phyloP scores from a whole-genome alignment of 257 asterid species.

The Ilex aquifolium region DNA sequence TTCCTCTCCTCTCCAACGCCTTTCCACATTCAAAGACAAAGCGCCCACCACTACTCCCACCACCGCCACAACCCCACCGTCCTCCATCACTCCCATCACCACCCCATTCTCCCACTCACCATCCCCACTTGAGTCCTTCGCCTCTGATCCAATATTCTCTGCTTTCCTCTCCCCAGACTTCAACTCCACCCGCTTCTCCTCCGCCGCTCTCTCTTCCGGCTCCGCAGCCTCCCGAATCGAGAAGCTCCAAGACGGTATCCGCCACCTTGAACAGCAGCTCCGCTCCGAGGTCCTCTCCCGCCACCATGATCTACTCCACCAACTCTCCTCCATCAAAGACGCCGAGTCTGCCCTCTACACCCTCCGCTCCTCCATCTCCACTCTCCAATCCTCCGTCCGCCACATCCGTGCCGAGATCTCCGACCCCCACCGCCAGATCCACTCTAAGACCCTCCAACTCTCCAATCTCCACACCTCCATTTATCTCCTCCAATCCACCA shows the following conservation, averaged over 20 bases:
- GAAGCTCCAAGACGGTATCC: constrained; percentile 83
- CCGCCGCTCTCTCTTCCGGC: constrained; percentile 94
- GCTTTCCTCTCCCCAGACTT: constrained; percentile 81
- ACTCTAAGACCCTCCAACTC: constrained; percentile 66
- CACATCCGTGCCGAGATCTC: constrained; percentile 74
- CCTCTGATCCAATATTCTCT: constrained; percentile 81
- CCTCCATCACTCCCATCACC: constrained; percentile 20
- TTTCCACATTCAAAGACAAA: constrained; percentile 54
- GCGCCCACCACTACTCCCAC: constrained; percentile 17
- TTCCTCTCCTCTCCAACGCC: constrained; percentile 71
- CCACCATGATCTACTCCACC: constrained; percentile 73
- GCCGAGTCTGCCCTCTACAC: constrained; percentile 72
- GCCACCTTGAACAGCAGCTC: constrained; percentile 70
- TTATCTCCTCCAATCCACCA: constrained; percentile 53
- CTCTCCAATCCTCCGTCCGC: constrained; percentile 71
- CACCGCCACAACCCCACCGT: constrained; percentile 15
- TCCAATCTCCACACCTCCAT: constrained; percentile 63
- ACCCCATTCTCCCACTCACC: constrained; percentile 23
- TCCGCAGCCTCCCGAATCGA: constrained; percentile 94
- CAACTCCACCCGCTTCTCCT: constrained; percentile 84
- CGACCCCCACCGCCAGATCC: constrained; percentile 64
- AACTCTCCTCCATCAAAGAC: constrained; percentile 72
- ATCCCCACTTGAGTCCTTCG: constrained; percentile 52
- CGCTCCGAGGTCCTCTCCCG: constrained; percentile 88
- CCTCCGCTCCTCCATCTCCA: constrained; percentile 66